Conservation (phyloP, 2,329 filamentous ascomycete genomes). For the Clarireedia hainanense region DNA sequence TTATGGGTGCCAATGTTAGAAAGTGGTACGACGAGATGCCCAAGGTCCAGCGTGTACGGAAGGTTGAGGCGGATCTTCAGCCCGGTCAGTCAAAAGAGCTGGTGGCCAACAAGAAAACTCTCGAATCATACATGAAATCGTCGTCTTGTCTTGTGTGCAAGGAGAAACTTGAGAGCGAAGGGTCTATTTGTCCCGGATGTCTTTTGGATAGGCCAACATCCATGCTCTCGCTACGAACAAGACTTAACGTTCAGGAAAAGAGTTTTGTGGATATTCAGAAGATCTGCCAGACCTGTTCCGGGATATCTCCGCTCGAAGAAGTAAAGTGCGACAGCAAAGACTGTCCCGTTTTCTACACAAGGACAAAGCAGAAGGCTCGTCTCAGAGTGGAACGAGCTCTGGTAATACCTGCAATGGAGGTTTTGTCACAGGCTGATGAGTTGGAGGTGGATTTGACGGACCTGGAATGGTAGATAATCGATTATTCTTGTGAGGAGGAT, state of each 20-base stretch:
- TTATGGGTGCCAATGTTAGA: conserved; percentile 84
- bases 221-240: conserved; percentile 54
- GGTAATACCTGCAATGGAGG: conserved; percentile 35
- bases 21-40: conserved; percentile 97
- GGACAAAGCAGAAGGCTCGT: conserved; percentile 53
- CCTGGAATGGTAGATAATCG: conserved; percentile 23
- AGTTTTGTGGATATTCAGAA: conserved; percentile 55
- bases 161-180: conserved; percentile 35
- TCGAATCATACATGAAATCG: conserved; percentile 89
- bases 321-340: conserved; percentile 86
- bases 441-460: conserved; percentile 11
- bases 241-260: conserved; percentile 55
- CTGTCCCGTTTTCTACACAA: conserved; percentile 84
- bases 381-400: conserved; percentile 32
- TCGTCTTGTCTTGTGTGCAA: conserved; percentile 72
- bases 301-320: conserved; percentile 62
- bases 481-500: neutral
- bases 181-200: conserved; percentile 53
- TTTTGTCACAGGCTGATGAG: conserved; percentile 28
- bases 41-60: conserved; percentile 70
- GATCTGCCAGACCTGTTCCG: conserved; percentile 75
- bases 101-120: conserved; percentile 47
- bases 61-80: conserved; percentile 28
- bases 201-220: conserved; percentile 47
- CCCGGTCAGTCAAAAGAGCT: conserved; percentile 33